phyloP scores from a whole-genome alignment of 768 basidiomycete species.

The Termitomyces sp. region DNA sequence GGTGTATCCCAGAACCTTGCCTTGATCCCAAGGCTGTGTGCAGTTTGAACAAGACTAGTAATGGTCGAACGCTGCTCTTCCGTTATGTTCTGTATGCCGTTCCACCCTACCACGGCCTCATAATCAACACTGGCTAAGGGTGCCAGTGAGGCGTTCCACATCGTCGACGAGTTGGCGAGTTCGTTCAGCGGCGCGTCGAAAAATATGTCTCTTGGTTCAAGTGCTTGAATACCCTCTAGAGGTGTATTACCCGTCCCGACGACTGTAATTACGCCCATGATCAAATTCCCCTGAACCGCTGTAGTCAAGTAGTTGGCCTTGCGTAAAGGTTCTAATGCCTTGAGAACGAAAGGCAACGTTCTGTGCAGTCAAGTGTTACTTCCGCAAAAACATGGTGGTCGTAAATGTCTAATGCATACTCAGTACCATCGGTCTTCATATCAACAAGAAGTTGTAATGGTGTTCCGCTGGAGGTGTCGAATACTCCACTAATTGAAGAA shows the following conservation, averaged over 20 bases:
- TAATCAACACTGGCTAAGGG: conserved; percentile 53
- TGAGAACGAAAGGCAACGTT: conserved; percentile 40
- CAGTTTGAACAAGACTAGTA: conserved; percentile 37
- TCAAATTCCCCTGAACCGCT: conserved; percentile 37
- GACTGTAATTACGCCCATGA: conserved; percentile 35
- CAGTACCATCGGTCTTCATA: conserved; percentile 48
- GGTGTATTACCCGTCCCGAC: conserved; percentile 54
- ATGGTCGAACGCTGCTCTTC: conserved; percentile 36
- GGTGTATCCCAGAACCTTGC: conserved; percentile 56
- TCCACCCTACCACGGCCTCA: conserved; percentile 42
- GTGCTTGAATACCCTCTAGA: conserved; percentile 39
- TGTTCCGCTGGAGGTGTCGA: conserved; percentile 38
- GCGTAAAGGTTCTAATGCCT: conserved; percentile 44
- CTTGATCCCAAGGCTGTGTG: conserved; percentile 40
- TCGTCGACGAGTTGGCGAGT: conserved; percentile 27
- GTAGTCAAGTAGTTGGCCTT: conserved; percentile 44
- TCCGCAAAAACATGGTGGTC: background rate
- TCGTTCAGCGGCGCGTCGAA: conserved; percentile 50
- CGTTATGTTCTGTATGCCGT: conserved; percentile 40
- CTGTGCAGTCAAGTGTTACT: conserved; percentile 15
- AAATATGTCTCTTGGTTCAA: conserved; percentile 46
- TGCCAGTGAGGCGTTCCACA: conserved; percentile 39
- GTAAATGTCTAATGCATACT: conserved; percentile 26
- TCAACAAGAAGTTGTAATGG: conserved; percentile 49
- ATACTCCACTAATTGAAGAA: conserved; percentile 39